Base-by-base conservation (phyloP, 1,284 basidiomycete species). In the Malassezia yamatoensis region DNA sequence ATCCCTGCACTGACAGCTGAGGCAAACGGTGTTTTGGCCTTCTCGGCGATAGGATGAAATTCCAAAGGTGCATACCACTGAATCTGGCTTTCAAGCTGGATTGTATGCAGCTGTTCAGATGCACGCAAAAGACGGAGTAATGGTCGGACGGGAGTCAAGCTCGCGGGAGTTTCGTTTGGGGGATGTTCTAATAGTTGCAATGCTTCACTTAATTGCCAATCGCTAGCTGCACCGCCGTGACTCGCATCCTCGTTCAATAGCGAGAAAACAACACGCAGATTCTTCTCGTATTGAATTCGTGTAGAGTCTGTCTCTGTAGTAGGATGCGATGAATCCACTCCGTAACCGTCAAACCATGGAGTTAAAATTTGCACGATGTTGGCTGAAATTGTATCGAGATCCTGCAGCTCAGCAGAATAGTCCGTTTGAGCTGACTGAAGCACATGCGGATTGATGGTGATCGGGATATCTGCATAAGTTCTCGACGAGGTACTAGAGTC, bases 1-100 rank as follows among this genome's bases (percentile, higher is more conserved):
- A 29, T 29, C 24, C 24, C 24, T 7, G 24, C 24, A 29, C 24
- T 29, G 24, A 29, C 24, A 29, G 24, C 24, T 4, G 24, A 29
- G 24, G 24, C 24, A 29, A 29, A 29, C 24, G 4, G 24, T 29
- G 24, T 29, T 29, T 29, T 29, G 24, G 24, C 7, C 24, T 29
- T 10, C 35, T 49, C 53, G 9, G 24, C 29, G 18, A n/a, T n/a
- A 0, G 54, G 54, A 32, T 81, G 77, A 66, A 96, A 89, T 0
- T 88, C 83, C 38, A 98, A 77, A 0, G 90, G 91, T 1, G 90
- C 88, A 69, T 93, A 85, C 72, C 85, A 90, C 64, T 91, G 87
- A 0, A 94, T 83, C 77, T 96, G 91, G 58, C 88, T 93, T 77
- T 96, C 90, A 49, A 96, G 80, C 3, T 86, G 88, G 70, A 93